Evolutionary conservation across 306 rosid species (phyloP).

Genomic region (Argentina anserina): DNA sequence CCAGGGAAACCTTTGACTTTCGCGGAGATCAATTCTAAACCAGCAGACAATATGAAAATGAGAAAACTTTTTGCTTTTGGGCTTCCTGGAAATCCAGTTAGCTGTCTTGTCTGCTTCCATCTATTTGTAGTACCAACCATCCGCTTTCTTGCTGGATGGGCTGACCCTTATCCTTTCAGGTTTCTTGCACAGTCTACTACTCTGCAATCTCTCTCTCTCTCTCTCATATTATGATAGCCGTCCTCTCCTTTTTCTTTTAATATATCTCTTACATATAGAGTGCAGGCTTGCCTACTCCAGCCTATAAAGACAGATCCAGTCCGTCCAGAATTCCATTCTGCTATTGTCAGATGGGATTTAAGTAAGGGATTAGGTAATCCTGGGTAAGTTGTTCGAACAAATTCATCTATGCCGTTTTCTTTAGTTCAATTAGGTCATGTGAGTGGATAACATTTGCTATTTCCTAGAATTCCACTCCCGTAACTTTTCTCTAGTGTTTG

Average conservation of each 20-base stretch:
- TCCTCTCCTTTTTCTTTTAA: neutral
- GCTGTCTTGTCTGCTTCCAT: constrained; percentile 80
- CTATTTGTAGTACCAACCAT: constrained; percentile 87
- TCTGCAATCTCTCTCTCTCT: neutral
- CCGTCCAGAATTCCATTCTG: constrained; percentile 79
- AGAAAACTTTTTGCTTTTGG: constrained; percentile 72
- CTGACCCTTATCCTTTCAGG: constrained; percentile 68
- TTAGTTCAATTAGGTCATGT: neutral
- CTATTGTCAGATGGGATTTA: constrained; percentile 63
- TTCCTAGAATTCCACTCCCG: too few relatives aligned
- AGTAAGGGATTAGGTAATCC: constrained; percentile 80
- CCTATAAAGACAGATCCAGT: constrained; percentile 60
- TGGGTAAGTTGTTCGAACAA: constrained; percentile 59
- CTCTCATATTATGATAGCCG: neutral
- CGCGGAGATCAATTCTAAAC: constrained; percentile 54
- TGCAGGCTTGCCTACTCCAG: constrained; percentile 62
- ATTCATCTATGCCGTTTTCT: neutral
- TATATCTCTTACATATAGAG: constrained; percentile 38
- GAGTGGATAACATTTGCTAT: neutral
- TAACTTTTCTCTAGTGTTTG: neutral
- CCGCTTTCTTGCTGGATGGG: constrained; percentile 82
- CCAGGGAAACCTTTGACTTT: constrained; percentile 93
- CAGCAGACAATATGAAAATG: constrained; percentile 27
- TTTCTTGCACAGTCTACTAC: constrained; percentile 7
- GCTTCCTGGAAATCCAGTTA: constrained; percentile 92